Percentiles rank a stretch among this genome's conserved stretches.
Conservation (phyloP, 176 grass and related monocot species). For the Oryza glumipatula region DNA sequence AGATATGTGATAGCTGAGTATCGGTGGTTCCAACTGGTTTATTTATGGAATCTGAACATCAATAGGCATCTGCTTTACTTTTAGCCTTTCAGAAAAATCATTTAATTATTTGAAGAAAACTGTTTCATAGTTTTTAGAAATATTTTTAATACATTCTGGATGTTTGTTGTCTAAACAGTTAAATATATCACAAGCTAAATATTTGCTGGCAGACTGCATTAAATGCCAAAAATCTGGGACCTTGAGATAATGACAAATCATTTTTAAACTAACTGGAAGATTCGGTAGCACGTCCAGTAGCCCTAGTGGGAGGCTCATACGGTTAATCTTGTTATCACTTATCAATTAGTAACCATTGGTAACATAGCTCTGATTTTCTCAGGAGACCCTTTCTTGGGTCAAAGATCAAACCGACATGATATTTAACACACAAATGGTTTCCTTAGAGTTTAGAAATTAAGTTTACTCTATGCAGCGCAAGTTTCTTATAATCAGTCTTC, state of each 20-base stretch:
- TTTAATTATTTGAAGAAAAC: not conserved
- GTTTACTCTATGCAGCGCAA: not conserved
- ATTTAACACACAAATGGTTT: not conserved
- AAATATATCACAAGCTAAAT: slow-evolving; percentile 9
- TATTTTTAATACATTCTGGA: slow-evolving; percentile 18
- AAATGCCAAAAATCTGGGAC: slow-evolving; percentile 14
- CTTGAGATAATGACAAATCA: not conserved
- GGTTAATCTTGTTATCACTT: not conserved
- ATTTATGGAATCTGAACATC: not conserved
- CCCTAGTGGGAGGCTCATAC: not conserved
- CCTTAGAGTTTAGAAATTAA: not conserved
- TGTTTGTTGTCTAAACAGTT: not conserved
- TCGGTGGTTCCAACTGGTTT: not conserved
- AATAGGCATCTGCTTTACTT: slow-evolving; percentile 7
- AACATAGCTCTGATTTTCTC: slow-evolving; percentile 11
- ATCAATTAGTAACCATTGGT: slow-evolving; percentile 7
- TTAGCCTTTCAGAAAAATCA: slow-evolving; percentile 1
- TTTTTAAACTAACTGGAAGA: not conserved
- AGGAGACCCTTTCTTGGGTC: not conserved
- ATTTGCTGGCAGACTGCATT: slow-evolving; percentile 2
- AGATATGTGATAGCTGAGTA: not conserved
- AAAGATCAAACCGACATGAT: not conserved
- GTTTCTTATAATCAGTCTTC: not conserved
- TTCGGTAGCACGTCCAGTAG: not conserved
- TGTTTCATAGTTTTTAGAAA: slow-evolving; percentile 1